Base-by-base conservation (phyloP, 306 rosid genomes). In the Quillaja saponaria region DNA sequence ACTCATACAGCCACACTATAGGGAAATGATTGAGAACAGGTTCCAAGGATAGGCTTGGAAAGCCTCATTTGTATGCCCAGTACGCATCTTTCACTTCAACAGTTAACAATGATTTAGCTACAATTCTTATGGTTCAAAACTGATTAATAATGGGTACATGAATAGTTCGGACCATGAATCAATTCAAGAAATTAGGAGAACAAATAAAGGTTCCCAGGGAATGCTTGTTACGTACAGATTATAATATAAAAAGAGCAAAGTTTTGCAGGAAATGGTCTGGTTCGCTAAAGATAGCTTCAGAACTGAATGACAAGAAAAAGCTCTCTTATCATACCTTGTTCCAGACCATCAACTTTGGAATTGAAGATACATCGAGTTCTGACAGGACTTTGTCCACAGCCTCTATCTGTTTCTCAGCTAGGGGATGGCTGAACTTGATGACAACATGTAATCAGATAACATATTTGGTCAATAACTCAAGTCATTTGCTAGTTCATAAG, bases 311-410 rank as follows among this genome's bases (percentile, higher is more conserved):
- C 28, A 37, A 45, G 34, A 45, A 46, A 37, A 47, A n/a, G 53
- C 13, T 55, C 42, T 15, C 63, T 13, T 35, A 6, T 33, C 28
- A 8, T 83, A 87, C 97, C 95, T 92, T 92, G 81, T 89, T 92
- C 99, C 99, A 92, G 61, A 92, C 87, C 78, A 85, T 84, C 91
- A 92, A 77, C 80, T 66, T 87, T n/a, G 97, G 96, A 55, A 92
- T 85, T 34, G 81, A 81, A 20, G 85, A 80, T 20, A 89, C 97
- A 53, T 87, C 87, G 53, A 89, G 75, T 76, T 92, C 96, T 19
- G 87, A 82, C 52, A 92, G 78, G 62, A 92, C 96, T 78, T 87
- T 92, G 71, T 92, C 95, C 71, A 92, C 96, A 10, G 99, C 99
- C 40, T 86, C 87, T 76, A 89, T 87, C 79, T 92, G 99, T 73